These are phyloP conservation scores for Paracorniculantispora psalliotae DNA, from an alignment of 2,329 filamentous ascomycete species.

Conservation along the genomic window DNA sequence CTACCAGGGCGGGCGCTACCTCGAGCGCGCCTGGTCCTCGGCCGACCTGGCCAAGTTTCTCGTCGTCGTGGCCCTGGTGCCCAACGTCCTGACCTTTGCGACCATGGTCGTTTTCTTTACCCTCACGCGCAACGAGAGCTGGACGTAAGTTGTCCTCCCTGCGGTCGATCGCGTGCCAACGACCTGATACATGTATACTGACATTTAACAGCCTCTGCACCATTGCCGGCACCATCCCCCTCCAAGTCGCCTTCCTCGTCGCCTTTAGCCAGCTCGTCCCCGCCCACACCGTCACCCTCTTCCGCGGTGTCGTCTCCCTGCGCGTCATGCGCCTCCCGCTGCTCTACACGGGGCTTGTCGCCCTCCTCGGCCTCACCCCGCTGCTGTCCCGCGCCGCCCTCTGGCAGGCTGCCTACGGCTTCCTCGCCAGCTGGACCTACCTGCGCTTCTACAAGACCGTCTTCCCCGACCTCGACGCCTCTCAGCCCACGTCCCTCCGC, in stretches of 20 bases:
- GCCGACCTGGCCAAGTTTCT: constrained; percentile 89
- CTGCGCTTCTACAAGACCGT: constrained; percentile 88
- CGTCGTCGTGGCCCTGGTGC: constrained; percentile 68
- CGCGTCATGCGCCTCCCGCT: constrained; percentile 71
- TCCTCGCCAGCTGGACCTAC: constrained; percentile 89
- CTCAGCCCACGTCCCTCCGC: constrained; percentile 59
- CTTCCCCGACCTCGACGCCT: constrained; percentile 62
- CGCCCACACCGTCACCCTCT: constrained; percentile 92
- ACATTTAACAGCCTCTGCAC: constrained; percentile 70
- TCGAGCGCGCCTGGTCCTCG: constrained; percentile 93
- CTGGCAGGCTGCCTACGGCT: constrained; percentile 73
- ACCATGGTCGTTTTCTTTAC: constrained; percentile 70
- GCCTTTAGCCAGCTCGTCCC: constrained; percentile 97
- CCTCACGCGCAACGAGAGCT: constrained; percentile 60
- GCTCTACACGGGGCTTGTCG: constrained; percentile 69
- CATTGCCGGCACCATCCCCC: constrained; percentile 80
- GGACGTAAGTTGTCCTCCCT: constrained; percentile 57
- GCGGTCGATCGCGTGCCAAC: no score
- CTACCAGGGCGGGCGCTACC: constrained; percentile 88
- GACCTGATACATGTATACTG: no score
- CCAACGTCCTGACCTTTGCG: constrained; percentile 71
- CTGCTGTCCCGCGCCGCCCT: constrained; percentile 66
- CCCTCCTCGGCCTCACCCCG: constrained; percentile 55
- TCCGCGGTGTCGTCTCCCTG: constrained; percentile 81
- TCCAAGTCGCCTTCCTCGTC: constrained; percentile 91